These are phyloP conservation scores for Sporodiniella umbellata DNA, from an alignment of 371 early-diverging fungal species.

Conservation along the genomic window DNA sequence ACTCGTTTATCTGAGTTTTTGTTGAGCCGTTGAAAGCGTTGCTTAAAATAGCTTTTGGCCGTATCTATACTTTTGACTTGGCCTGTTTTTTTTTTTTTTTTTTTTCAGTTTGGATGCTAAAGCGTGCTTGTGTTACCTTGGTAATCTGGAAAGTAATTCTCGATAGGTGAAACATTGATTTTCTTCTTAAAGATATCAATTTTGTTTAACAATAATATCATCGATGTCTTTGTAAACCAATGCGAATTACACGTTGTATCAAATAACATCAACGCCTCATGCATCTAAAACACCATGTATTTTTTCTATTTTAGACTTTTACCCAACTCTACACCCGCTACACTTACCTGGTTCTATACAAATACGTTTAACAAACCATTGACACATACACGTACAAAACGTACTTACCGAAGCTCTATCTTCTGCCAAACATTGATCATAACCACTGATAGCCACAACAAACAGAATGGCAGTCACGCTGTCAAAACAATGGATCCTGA, in stretches of 20 bases:
- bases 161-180: constrained; percentile 72
- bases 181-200: constrained; percentile 92
- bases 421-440: constrained; percentile 92
- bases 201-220: constrained; percentile 95
- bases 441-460: constrained; percentile 89
- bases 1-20: constrained; percentile 48
- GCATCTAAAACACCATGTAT: constrained; percentile 67
- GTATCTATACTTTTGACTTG: constrained; percentile 22
- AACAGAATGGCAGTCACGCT: constrained; percentile 93
- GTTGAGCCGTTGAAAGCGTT: constrained; percentile 37
- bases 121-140: constrained; percentile 44
- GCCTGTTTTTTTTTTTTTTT: constrained; percentile 13
- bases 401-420: constrained; percentile 88
- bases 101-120: neutral
- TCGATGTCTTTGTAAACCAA: constrained; percentile 91
- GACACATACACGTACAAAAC: no score
- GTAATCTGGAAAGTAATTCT: constrained; percentile 88
- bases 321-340: no score
- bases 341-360: constrained; percentile 21
- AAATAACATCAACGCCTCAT: constrained; percentile 91
- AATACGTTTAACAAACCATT: no score
- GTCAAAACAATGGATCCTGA: constrained; percentile 87
- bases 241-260: constrained; percentile 93
- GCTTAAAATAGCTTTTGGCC: constrained; percentile 32
- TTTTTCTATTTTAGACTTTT: neutral